These are phyloP conservation scores for Lophium mytilinum DNA, from an alignment of 495 filamentous ascomycete species.

Conservation along the genomic window DNA sequence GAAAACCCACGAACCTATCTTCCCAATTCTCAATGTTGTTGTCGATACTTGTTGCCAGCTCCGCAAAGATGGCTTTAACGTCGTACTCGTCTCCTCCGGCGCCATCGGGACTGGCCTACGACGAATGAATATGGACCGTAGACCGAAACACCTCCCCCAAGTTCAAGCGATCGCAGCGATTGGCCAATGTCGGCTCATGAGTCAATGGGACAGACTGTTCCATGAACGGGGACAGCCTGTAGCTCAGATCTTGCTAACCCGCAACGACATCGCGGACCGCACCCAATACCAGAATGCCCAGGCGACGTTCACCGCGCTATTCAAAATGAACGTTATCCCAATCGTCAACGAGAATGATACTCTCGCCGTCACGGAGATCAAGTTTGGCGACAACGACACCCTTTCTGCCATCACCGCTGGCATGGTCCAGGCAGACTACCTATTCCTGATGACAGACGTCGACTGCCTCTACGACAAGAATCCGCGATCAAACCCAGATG, in stretches of 20 bases:
- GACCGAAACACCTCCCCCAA: constrained; percentile 79
- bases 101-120: constrained; percentile 89
- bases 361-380: constrained; percentile 94
- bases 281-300: constrained; percentile 95
- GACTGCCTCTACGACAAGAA: constrained; percentile 97
- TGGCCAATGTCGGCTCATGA: constrained; percentile 92
- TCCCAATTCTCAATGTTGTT: constrained; percentile 81
- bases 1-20: constrained; percentile 89
- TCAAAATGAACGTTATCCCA: constrained; percentile 93
- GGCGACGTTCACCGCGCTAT: constrained; percentile 81
- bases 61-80: constrained; percentile 82
- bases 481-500: constrained; percentile 73
- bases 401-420: constrained; percentile 92
- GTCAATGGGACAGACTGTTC: constrained; percentile 89
- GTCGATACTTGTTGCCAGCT: constrained; percentile 85
- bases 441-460: constrained; percentile 98
- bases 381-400: constrained; percentile 98
- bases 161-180: constrained; percentile 93
- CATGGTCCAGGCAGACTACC: constrained; percentile 93
- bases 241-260: constrained; percentile 88
- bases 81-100: constrained; percentile 92
- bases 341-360: constrained; percentile 99
- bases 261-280: constrained; percentile 94
- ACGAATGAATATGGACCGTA: constrained; percentile 80
- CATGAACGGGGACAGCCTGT: constrained; percentile 79